Evolutionary conservation across 306 rosid genomes (phyloP).

Genomic region (Lotus japonicus): DNA sequence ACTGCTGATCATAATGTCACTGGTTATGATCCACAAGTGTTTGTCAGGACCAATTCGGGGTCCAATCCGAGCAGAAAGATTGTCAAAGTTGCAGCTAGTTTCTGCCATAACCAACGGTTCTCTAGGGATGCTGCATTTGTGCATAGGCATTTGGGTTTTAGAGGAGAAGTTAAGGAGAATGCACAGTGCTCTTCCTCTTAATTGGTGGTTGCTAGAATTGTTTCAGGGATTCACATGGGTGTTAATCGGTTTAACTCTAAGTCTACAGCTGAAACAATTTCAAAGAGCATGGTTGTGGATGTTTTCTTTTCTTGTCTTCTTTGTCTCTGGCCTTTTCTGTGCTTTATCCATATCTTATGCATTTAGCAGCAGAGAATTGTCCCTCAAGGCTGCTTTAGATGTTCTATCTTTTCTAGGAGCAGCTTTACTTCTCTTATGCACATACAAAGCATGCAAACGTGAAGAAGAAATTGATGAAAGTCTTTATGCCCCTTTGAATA

Average conservation of each 20-base stretch:
- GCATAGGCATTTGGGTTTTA: slow-evolving; percentile 43
- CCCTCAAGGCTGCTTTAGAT: slow-evolving; percentile 28
- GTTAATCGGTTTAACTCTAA: slow-evolving; percentile 28
- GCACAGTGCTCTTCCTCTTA: slow-evolving; percentile 36
- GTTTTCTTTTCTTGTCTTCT: slow-evolving; percentile 31
- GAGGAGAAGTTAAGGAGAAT: slow-evolving; percentile 40
- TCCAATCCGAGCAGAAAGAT: slow-evolving; percentile 2
- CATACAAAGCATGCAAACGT: slow-evolving; percentile 16
- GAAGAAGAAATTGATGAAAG: slow-evolving; percentile 22
- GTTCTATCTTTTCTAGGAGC: slow-evolving; percentile 27
- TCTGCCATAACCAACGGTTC: slow-evolving; percentile 35
- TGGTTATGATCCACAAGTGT: slow-evolving; percentile 29
- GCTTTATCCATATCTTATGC: slow-evolving; percentile 1
- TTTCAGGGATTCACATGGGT: slow-evolving; percentile 47
- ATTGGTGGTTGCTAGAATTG: slow-evolving; percentile 32
- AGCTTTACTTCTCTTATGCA: slow-evolving; percentile 24
- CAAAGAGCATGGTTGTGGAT: slow-evolving; percentile 26
- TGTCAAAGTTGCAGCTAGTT: background rate
- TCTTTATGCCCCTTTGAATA: slow-evolving; percentile 41
- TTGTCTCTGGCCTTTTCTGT: background rate
- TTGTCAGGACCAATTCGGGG: slow-evolving; percentile 6
- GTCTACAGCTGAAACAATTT: slow-evolving; percentile 30
- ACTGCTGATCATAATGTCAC: slow-evolving; percentile 34
- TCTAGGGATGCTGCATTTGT: slow-evolving; percentile 43
- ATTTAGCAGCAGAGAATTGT: slow-evolving; percentile 12